Evolutionary conservation across 768 basidiomycete genomes (phyloP).

Genomic region (Podaxis rugospora): DNA sequence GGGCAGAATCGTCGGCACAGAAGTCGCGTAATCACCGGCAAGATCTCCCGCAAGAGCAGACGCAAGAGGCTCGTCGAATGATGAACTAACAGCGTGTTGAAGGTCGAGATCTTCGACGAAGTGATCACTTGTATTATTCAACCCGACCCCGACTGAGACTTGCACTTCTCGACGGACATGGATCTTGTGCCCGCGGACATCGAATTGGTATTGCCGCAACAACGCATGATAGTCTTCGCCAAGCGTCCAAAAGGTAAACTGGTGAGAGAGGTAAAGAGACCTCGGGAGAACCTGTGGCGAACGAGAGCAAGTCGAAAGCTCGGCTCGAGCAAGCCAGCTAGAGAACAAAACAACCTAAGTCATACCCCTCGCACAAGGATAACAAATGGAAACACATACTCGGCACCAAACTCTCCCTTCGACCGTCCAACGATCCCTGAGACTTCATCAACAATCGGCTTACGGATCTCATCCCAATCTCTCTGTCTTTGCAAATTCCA

Average conservation of each 20-base stretch:
- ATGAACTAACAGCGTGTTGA: slow-evolving; percentile 32
- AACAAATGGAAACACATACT: slow-evolving; percentile 27
- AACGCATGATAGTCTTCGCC: slow-evolving; percentile 78
- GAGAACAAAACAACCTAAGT: slow-evolving; percentile 8
- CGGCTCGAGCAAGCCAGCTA: slow-evolving; percentile 75
- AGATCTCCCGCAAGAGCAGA: slow-evolving; percentile 66
- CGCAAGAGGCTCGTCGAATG: slow-evolving; percentile 77
- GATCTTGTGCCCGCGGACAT: slow-evolving; percentile 53
- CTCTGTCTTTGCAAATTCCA: slow-evolving; percentile 56
- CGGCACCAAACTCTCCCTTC: slow-evolving; percentile 19
- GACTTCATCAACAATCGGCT: slow-evolving; percentile 19
- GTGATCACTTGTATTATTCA: slow-evolving; percentile 27
- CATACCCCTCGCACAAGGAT: slow-evolving; percentile 1
- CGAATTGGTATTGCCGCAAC: slow-evolving; percentile 59
- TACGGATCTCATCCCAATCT: slow-evolving; percentile 52
- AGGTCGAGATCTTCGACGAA: slow-evolving; percentile 49
- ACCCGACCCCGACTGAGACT: slow-evolving; percentile 21
- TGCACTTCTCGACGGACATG: slow-evolving; percentile 67
- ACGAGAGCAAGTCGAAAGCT: slow-evolving; percentile 69
- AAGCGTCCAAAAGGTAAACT: slow-evolving; percentile 76
- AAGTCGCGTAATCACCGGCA: slow-evolving; percentile 36
- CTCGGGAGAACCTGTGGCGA: slow-evolving; percentile 61
- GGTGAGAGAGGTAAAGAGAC: slow-evolving; percentile 78
- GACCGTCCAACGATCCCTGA: background rate
- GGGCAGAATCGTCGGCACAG: slow-evolving; percentile 48